Conservation (phyloP, 192 early-diverging fungal genomes). For the Coemansia guatemalensis region DNA sequence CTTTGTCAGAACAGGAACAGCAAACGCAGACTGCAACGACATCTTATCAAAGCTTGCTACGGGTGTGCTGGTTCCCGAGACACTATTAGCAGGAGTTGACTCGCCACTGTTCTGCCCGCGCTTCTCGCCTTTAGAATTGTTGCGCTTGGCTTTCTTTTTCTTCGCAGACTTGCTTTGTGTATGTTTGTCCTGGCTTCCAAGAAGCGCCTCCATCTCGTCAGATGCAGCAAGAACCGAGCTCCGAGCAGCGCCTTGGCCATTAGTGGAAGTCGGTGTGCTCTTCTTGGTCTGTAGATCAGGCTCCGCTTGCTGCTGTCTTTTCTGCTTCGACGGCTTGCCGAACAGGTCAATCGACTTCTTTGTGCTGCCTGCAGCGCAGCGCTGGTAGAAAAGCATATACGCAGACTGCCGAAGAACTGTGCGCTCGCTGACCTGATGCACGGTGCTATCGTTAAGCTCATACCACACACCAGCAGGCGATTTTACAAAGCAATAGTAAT, state of each 20-base stretch:
- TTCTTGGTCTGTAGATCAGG: neutral
- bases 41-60: neutral
- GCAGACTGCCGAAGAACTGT: conserved; percentile 75
- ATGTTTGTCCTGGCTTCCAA: conserved; percentile 5
- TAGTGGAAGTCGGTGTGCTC: neutral
- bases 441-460: conserved; percentile 75
- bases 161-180: conserved; percentile 17
- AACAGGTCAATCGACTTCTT: conserved; percentile 2
- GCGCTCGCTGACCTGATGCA: conserved; percentile 63
- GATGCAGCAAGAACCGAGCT: conserved; percentile 11
- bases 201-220: conserved; percentile 38
- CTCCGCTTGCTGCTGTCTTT: neutral
- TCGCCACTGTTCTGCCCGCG: neutral
- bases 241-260: neutral
- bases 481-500: conserved; percentile 85
- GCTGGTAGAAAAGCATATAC: conserved; percentile 84
- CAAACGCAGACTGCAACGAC: neutral
- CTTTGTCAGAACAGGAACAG: neutral
- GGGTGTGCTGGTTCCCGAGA: neutral
- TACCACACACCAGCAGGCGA: conserved; percentile 77
- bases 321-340: neutral
- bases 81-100: neutral
- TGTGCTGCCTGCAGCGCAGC: conserved; percentile 5
- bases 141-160: conserved; percentile 51
- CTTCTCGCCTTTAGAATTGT: conserved; percentile 14